Percentiles rank a stretch among this genome's conserved stretches.
phyloP scores from a whole-genome alignment of 2,329 filamentous ascomycete genomes.

The Verticillium albo-atrum region DNA sequence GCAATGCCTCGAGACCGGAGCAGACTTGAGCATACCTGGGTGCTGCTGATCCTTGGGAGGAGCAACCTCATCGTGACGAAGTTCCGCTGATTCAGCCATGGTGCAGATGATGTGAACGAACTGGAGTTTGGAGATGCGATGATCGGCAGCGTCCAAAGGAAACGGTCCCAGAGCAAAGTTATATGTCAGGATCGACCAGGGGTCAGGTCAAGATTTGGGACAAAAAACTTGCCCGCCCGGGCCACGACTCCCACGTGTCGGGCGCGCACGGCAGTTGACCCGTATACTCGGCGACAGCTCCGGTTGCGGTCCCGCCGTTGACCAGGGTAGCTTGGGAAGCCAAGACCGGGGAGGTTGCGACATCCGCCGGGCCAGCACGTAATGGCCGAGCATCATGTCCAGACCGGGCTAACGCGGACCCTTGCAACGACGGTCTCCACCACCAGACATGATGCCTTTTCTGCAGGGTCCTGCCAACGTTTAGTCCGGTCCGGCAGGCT shows the following conservation, averaged over 20 bases:
- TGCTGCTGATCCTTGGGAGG: constrained; percentile 23
- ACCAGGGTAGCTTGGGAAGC: not conserved
- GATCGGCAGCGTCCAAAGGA: not conserved
- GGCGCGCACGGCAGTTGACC: not conserved
- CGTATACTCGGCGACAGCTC: not conserved
- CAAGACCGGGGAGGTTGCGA: constrained; percentile 1
- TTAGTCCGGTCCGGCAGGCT: not conserved
- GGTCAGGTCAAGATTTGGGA: not conserved
- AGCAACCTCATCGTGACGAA: not conserved
- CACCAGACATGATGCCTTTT: not conserved
- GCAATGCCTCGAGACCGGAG: not conserved
- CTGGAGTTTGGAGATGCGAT: not conserved
- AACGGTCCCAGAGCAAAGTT: not conserved
- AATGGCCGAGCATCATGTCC: not conserved
- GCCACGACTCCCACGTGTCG: not conserved
- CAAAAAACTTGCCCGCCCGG: not conserved
- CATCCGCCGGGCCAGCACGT: not conserved
- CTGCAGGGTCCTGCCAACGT: not conserved
- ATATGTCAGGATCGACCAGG: not conserved
- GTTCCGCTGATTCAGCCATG: not conserved
- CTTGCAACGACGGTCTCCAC: not conserved
- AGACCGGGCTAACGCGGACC: not conserved
- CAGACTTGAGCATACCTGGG: constrained; percentile 15
- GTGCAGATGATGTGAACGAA: not conserved
- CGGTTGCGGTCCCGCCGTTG: not conserved